phyloP scores from a whole-genome alignment of 2,329 filamentous ascomycete species.

The Pyricularia pennisetigena region DNA sequence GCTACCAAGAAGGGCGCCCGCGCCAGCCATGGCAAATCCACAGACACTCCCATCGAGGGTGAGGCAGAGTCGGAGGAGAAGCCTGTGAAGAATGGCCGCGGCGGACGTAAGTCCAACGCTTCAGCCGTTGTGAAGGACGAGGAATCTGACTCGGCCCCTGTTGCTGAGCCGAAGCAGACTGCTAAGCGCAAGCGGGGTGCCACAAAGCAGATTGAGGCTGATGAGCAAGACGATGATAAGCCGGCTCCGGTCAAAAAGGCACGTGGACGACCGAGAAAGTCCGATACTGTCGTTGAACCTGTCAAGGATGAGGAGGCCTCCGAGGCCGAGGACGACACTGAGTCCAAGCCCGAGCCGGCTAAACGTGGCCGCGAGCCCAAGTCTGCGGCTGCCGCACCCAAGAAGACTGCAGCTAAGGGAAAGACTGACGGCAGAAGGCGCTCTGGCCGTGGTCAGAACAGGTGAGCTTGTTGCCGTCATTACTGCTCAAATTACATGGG shows the following conservation, averaged over 20 bases:
- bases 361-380: slow-evolving; percentile 2
- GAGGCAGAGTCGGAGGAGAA: not conserved
- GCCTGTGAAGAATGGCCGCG: not conserved
- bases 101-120: slow-evolving; percentile 9
- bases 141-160: slow-evolving; percentile 8
- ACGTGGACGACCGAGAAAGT: not conserved
- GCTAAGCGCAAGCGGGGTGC: slow-evolving; percentile 12
- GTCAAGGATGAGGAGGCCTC: not conserved
- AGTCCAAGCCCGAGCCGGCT: not conserved
- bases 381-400: not conserved
- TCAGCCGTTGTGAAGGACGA: slow-evolving; percentile 10
- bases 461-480: not conserved
- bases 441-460: not conserved
- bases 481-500: not conserved
- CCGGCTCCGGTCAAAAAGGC: slow-evolving; percentile 1
- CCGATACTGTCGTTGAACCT: not conserved
- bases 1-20: slow-evolving; percentile 8
- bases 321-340: not conserved
- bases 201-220: not conserved
- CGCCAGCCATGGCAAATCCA: slow-evolving; percentile 2
- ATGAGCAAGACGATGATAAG: slow-evolving; percentile 1
- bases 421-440: not conserved
- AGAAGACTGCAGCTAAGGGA: not conserved
- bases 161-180: slow-evolving; percentile 9
- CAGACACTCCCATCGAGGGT: not conserved